Evolutionary conservation across 2,329 filamentous ascomycete species (phyloP).

Genomic region (Beauveria sp.): DNA sequence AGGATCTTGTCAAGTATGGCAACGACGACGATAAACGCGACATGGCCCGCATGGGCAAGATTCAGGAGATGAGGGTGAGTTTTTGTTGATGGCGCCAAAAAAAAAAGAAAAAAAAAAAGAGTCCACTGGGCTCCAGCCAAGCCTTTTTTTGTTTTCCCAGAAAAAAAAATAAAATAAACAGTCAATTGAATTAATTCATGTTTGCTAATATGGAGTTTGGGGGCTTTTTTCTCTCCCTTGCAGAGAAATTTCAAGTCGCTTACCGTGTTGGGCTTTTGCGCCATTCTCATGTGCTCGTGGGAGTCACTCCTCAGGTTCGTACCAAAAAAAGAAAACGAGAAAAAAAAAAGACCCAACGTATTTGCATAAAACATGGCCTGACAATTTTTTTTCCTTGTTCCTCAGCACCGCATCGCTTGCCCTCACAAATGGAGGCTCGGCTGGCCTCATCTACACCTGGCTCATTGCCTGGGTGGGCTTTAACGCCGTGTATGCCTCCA

Average conservation of each 20-base stretch:
- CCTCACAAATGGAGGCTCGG: slow-evolving; percentile 30
- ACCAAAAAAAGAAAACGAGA: too few relatives aligned
- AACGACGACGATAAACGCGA: slow-evolving; percentile 30
- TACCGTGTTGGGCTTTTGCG: slow-evolving; percentile 34
- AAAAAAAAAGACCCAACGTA: too few relatives aligned
- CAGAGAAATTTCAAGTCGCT: slow-evolving; percentile 31
- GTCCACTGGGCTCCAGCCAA: too few relatives aligned
- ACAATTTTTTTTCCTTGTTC: background rate
- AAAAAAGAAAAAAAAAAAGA: background rate
- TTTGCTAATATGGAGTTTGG: background rate
- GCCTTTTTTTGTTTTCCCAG: background rate
- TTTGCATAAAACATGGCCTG: background rate
- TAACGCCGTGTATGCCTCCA: slow-evolving; percentile 25
- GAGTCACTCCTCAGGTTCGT: slow-evolving; percentile 27
- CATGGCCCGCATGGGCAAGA: slow-evolving; percentile 42
- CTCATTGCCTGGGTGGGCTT: slow-evolving; percentile 26
- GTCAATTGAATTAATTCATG: background rate
- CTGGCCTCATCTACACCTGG: slow-evolving; percentile 33
- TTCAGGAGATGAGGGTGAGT: slow-evolving; percentile 36
- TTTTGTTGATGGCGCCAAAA: background rate
- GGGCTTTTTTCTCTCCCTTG: too few relatives aligned
- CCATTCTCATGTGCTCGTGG: slow-evolving; percentile 34
- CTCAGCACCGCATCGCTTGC: slow-evolving; percentile 13
- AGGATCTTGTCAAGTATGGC: slow-evolving; percentile 6
- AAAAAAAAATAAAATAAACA: background rate